Evolutionary conservation across 2,329 filamentous ascomycete genomes (phyloP), one percentile per base, ranked within the genome.

Genomic region (Fusarium stilboides): DNA sequence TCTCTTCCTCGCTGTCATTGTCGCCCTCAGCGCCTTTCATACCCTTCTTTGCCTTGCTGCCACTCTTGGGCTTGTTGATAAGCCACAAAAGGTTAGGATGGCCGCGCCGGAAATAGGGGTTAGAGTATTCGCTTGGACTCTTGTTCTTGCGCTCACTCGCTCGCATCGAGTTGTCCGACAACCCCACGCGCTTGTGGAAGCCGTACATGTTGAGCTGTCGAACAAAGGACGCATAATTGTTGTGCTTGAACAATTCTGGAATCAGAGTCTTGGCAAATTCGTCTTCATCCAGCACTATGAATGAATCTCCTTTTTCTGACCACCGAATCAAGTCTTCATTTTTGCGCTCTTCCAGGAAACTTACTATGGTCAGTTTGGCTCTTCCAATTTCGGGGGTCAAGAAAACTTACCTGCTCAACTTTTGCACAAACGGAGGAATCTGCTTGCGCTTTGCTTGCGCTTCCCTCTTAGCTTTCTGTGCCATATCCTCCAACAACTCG

Each of bases 171-270:
- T 98, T 98, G 80, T 99, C 96, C 6, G 94, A 97, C 19, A 99
- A 86, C 6, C 93, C 93, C 6, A 96, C 93, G 42, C 93, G 91
- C 84, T 99, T 99, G 85, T 99, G 96, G 76, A 99, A 99, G 66
- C 97, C 94, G 79, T 97, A 98, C 85, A 98, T 98, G 80, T 98
- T 97, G 68, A 98, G 86, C 78, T 98, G 94, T 36, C 94, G 91
- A 57, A 98, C 94, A 77, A 98, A 98, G 70, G 94, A 97, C 46
- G 94, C 94, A 80, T 98, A 98, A 79, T 98, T 98, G 86, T 95
- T 97, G 83, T 99, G 96, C 81, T 99, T 99, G 87, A 99, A 99
- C 67, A 98, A 90, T 80, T 98, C 97, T 1, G 96, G 96, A 24
- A 99, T 92, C 73, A 99, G 91, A 37, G 93, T 94, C 81, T 98